phyloP scores from a whole-genome alignment of 2,329 filamentous ascomycete species.

The Neonectria hederae region DNA sequence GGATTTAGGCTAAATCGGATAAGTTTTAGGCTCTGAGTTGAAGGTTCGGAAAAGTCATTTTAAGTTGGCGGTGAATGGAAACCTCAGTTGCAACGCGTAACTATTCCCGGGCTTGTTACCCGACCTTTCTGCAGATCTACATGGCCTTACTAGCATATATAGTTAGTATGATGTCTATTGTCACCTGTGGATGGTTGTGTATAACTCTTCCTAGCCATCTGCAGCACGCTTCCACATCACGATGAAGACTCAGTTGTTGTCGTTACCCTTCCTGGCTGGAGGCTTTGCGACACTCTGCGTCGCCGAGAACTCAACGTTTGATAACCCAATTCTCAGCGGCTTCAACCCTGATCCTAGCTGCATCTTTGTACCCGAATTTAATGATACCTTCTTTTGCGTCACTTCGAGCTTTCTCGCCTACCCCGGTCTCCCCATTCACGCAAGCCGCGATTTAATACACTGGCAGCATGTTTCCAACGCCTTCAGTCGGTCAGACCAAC shows the following conservation, averaged over 20 bases:
- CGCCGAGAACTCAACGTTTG: conserved; percentile 23
- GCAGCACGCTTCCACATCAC: background rate
- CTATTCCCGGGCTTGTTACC: background rate
- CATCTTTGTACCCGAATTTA: conserved; percentile 48
- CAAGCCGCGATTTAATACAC: conserved; percentile 57
- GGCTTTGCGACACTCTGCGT: background rate
- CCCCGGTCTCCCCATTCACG: conserved; percentile 62
- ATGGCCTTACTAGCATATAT: background rate
- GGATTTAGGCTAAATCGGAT: background rate
- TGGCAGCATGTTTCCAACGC: conserved; percentile 53
- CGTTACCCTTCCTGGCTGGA: background rate
- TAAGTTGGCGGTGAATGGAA: background rate
- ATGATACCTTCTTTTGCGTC: conserved; percentile 60
- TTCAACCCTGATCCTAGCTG: conserved; percentile 60
- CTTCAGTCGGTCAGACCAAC: conserved; percentile 49
- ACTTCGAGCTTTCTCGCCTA: conserved; percentile 62
- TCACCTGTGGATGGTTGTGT: background rate
- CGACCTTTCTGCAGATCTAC: background rate
- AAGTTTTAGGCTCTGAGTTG: background rate
- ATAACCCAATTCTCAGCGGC: conserved; percentile 61
- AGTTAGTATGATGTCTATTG: background rate
- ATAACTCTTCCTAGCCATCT: background rate
- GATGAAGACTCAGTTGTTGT: background rate
- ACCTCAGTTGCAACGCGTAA: background rate
- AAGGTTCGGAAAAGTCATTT: background rate